Conservation (phyloP, 352 stramenopile genomes). For the Globisporangium megalacanthum region DNA sequence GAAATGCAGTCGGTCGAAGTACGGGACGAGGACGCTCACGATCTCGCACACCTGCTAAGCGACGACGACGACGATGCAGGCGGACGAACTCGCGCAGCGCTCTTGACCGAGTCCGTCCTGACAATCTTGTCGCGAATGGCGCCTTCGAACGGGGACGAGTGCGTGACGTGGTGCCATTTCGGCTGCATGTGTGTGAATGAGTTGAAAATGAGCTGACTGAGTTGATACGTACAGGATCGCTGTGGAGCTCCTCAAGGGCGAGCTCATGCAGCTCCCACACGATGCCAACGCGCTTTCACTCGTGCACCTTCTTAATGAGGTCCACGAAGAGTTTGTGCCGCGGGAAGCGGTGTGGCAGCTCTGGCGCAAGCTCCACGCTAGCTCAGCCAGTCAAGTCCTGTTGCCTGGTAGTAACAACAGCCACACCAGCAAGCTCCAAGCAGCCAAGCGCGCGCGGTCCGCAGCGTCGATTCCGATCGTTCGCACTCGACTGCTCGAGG, state of each 20-base stretch:
- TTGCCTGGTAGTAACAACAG: not conserved
- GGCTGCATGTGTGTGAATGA: not conserved
- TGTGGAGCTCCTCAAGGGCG: conserved; percentile 25
- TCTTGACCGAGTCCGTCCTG: conserved; percentile 24
- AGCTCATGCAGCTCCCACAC: conserved; percentile 27
- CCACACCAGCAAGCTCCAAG: conserved; percentile 7
- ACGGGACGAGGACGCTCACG: conserved; percentile 18
- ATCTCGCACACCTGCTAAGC: conserved; percentile 37
- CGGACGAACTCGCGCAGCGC: conserved; percentile 7
- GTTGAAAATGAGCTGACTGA: not conserved
- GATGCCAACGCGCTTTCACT: conserved; percentile 30
- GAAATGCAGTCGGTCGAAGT: too few relatives aligned
- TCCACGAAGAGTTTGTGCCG: conserved; percentile 44
- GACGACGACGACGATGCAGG: conserved; percentile 24
- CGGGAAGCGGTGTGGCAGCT: conserved; percentile 45
- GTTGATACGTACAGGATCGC: conserved; percentile 19
- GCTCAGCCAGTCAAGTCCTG: not conserved
- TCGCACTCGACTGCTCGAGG: conserved; percentile 45
- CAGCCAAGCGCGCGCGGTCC: conserved; percentile 29
- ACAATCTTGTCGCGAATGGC: conserved; percentile 34
- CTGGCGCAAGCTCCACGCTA: conserved; percentile 35
- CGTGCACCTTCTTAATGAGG: conserved; percentile 39
- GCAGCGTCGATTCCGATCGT: conserved; percentile 42
- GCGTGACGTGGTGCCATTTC: conserved; percentile 2
- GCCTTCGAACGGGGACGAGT: conserved; percentile 37